Conservation (phyloP, 495 filamentous ascomycete species). For the Chaetomium fimeti region DNA sequence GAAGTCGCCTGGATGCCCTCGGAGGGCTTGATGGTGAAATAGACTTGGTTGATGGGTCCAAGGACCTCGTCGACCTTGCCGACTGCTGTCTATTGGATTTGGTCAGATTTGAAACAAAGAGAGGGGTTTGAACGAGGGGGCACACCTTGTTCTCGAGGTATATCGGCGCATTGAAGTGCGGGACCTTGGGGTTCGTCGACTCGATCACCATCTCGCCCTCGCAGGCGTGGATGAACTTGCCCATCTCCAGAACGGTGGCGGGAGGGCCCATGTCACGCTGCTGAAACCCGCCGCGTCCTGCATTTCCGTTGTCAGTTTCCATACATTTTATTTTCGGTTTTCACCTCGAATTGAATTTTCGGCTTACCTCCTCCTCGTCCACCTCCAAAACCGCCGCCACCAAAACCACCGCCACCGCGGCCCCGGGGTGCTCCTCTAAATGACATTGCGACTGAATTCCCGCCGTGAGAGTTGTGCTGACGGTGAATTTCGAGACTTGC, state of each 20-base stretch:
- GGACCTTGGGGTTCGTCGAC: constrained; percentile 89
- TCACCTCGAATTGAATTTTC: constrained; percentile 16
- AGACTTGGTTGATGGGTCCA: constrained; percentile 92
- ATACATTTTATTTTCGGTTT: background rate
- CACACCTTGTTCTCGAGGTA: constrained; percentile 95
- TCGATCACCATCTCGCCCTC: constrained; percentile 97
- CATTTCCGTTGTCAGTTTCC: constrained; percentile 2
- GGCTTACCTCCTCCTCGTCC: constrained; percentile 24
- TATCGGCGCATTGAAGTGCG: constrained; percentile 98
- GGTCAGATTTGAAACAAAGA: background rate
- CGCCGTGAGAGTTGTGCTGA: constrained; percentile 18
- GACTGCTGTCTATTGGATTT: constrained; percentile 62
- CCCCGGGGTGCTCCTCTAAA: constrained; percentile 37
- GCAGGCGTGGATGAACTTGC: constrained; percentile 85
- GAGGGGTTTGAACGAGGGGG: background rate
- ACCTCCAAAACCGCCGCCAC: constrained; percentile 16
- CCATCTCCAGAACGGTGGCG: constrained; percentile 68
- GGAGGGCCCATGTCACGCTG: constrained; percentile 56
- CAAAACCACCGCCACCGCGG: constrained; percentile 29
- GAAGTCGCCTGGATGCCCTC: constrained; percentile 92
- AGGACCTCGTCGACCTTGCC: constrained; percentile 95
- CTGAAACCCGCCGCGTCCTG: constrained; percentile 55
- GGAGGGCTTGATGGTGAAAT: constrained; percentile 94
- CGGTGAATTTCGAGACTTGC: constrained; percentile 13
- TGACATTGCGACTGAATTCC: constrained; percentile 27